Base-by-base conservation (phyloP, 2,329 filamentous ascomycete species). In the Aspergillus neotritici region DNA sequence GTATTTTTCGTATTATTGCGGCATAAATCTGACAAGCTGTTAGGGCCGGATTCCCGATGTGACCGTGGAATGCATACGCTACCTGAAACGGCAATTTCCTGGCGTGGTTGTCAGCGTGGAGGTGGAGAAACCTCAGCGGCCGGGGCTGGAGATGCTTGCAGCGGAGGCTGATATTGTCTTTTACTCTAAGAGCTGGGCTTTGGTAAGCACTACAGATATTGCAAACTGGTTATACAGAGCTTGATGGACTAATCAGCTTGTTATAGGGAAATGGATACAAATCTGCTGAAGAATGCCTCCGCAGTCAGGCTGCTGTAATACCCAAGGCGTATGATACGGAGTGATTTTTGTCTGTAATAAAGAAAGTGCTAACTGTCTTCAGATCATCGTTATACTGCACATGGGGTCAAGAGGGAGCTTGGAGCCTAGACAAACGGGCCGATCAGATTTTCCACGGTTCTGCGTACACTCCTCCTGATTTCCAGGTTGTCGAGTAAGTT, bases 181-280 rank as follows among this genome's bases (percentile, higher is more conserved):
- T 61, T 87, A 83, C 65, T 86, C 84, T 10, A 78, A 75, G 54
- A 73, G 72, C 39, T 88, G 84, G 84, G 84, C 84, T 46, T 75
- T 82, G 69, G 82, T 83, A 65, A 21, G 14, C 8, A 16, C 1
- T 15, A 10, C n/a, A 12, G 7, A 13, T 28, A 36, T 34, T n/a
- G 4, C 21, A 39, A 34, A 38, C 9, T 31, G 3, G 3, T 25
- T 31, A 13, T 28, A 15, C 14, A 25, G 6, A 25, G 13, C 29
- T 17, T 13, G 10, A 14, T 34, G 11, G 8, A 17, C 21, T 41
- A 5, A 34, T 9, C 12, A 13, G 10, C 36, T 7, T 6, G 6
- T 29, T 11, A 3, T 25, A 66, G 62, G 53, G 48, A 6, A 51
- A 58, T 21, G 70, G 71, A 41, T 68, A 75, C 56, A 42, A 51